Percentiles rank a stretch among this genome's conserved stretches.
Conservation (phyloP, 176 grass and related monocot genomes). For the Carex littledalei region DNA sequence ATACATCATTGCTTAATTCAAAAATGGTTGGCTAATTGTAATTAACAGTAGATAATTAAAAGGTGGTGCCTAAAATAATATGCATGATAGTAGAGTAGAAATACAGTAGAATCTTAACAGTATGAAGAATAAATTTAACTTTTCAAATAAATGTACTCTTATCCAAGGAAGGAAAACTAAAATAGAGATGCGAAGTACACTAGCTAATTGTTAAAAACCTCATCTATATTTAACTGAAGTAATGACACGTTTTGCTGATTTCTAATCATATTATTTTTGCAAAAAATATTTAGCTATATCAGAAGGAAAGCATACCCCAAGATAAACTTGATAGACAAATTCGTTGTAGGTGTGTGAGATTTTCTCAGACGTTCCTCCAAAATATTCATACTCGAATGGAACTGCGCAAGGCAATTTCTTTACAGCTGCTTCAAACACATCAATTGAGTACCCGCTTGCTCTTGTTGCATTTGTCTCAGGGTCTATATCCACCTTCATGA, state of each 20-base stretch:
- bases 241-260: neutral
- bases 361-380: neutral
- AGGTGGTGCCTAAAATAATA: no score
- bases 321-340: conserved; percentile 36
- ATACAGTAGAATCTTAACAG: no score
- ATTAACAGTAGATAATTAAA: no score
- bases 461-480: conserved; percentile 19
- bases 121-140: no score
- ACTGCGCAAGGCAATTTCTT: conserved; percentile 28
- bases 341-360: conserved; percentile 24
- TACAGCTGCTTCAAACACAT: conserved; percentile 33
- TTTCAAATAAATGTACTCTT: no score
- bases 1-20: no score
- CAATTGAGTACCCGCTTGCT: conserved; percentile 5
- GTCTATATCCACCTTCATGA: conserved; percentile 23
- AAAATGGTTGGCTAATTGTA: no score
- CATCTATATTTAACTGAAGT: no score
- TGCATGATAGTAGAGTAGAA: no score
- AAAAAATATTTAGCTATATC: neutral
- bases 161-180: no score
- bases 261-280: neutral
- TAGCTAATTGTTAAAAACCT: no score
- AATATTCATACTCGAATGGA: conserved; percentile 20
- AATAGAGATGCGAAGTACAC: no score
- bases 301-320: neutral